Evolutionary conservation across 768 basidiomycete species (phyloP).

Genomic region (Hebeloma cylindrosporum): DNA sequence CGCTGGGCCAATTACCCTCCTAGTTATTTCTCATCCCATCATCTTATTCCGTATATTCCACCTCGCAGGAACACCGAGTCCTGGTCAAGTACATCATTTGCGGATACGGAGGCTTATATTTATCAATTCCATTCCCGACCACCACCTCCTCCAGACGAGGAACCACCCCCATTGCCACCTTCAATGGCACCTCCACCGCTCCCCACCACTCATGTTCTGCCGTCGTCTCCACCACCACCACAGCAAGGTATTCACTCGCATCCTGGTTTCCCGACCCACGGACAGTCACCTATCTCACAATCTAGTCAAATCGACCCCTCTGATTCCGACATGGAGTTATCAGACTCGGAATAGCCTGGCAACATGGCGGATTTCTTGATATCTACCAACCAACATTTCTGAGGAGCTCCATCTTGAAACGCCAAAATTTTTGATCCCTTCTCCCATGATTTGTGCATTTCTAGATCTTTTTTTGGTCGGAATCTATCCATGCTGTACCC

Average conservation of each 20-base stretch:
- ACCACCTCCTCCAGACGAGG: slow-evolving; percentile 30
- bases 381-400: too few species aligned
- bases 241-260: slow-evolving; percentile 13
- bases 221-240: slow-evolving; percentile 11
- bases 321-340: slow-evolving; percentile 37
- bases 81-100: slow-evolving; percentile 23
- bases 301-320: slow-evolving; percentile 16
- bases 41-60: slow-evolving; percentile 39
- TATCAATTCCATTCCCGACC: slow-evolving; percentile 19
- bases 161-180: slow-evolving; percentile 39
- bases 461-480: too few species aligned
- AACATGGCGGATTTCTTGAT: too few species aligned
- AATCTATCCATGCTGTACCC: too few species aligned
- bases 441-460: too few species aligned
- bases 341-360: slow-evolving; percentile 27
- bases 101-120: slow-evolving; percentile 20
- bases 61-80: slow-evolving; percentile 28
- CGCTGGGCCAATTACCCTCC: slow-evolving; percentile 66
- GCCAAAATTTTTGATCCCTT: too few species aligned
- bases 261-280: neutral
- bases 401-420: too few species aligned
- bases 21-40: slow-evolving; percentile 55
- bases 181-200: slow-evolving; percentile 24
- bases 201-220: slow-evolving; percentile 12
- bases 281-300: slow-evolving; percentile 10